Percentiles rank a stretch among this genome's conserved stretches.
These are phyloP conservation scores for Achlya hypogyna DNA, from an alignment of 352 stramenopile species.

Conservation along the genomic window DNA sequence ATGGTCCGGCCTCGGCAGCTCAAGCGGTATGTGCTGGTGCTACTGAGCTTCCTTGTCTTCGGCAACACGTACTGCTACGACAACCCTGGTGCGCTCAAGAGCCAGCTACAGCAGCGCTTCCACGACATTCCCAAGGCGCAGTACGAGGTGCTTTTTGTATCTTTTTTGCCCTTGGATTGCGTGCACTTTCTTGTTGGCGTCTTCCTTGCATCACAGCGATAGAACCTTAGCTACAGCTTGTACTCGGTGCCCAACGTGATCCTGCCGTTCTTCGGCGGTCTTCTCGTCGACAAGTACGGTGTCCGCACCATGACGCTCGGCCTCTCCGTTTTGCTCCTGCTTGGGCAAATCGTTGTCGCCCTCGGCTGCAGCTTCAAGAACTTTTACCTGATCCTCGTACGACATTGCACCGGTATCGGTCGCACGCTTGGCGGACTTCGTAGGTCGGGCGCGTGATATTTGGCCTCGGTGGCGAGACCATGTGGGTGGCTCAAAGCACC, in stretches of 20 bases:
- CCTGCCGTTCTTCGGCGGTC: conserved; percentile 59
- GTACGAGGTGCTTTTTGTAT: conserved; percentile 25
- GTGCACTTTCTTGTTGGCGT: no score
- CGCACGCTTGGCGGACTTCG: conserved; percentile 23
- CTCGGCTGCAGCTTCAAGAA: conserved; percentile 25
- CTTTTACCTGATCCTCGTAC: conserved; percentile 24
- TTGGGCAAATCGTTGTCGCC: conserved; percentile 42
- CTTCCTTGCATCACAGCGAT: background rate
- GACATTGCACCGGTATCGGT: background rate
- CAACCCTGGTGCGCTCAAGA: conserved; percentile 27
- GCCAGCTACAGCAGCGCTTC: conserved; percentile 26
- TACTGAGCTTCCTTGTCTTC: conserved; percentile 26
- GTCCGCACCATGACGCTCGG: conserved; percentile 28
- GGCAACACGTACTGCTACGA: conserved; percentile 34
- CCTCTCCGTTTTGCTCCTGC: conserved; percentile 9
- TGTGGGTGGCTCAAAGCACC: conserved; percentile 45
- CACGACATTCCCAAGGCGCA: conserved; percentile 19
- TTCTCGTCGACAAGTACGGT: conserved; percentile 45
- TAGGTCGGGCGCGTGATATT: conserved; percentile 50
- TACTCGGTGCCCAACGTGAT: conserved; percentile 66
- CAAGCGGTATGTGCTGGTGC: conserved; percentile 24
- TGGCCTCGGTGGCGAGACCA: conserved; percentile 53
- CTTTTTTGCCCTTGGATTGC: background rate
- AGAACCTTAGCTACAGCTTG: conserved; percentile 59
- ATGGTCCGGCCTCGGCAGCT: background rate